Percentiles rank a stretch among this genome's conserved stretches.
Evolutionary conservation across 1,284 basidiomycete species (phyloP).

Genomic region (Cutaneotrichosporon sp.): DNA sequence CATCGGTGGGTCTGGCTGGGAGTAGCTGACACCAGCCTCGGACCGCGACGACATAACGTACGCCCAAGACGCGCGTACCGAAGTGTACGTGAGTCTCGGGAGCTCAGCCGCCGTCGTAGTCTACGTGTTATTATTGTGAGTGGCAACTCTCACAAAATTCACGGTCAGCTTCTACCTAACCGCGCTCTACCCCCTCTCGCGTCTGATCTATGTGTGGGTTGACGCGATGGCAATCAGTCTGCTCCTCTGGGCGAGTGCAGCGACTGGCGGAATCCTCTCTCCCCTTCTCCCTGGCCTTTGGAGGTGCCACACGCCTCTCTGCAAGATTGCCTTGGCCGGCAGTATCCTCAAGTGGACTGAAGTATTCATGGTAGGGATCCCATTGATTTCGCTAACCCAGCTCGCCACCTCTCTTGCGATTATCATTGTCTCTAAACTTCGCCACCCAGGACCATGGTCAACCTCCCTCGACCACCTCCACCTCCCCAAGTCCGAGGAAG

Average conservation of each 20-base stretch:
- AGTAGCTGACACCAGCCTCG: slow-evolving; percentile 1
- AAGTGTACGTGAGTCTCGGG: background rate
- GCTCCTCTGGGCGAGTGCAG: background rate
- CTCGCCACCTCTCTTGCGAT: background rate
- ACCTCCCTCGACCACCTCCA: background rate
- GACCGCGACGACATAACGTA: background rate
- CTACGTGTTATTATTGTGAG: background rate
- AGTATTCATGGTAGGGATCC: background rate
- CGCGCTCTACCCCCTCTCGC: background rate
- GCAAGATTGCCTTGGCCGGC: background rate
- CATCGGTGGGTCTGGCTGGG: background rate
- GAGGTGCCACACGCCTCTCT: background rate
- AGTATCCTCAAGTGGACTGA: background rate
- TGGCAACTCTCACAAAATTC: background rate
- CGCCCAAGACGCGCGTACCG: background rate
- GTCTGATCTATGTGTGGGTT: background rate
- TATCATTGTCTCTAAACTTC: background rate
- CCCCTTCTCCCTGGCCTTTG: background rate
- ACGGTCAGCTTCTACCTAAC: background rate
- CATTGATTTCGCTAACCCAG: background rate
- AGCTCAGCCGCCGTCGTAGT: background rate
- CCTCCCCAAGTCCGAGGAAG: background rate
- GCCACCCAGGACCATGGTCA: background rate
- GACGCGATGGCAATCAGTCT: background rate
- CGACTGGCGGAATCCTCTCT: background rate